Base-by-base conservation (phyloP, 768 basidiomycete species). In the Gloeophyllum trabeum region DNA sequence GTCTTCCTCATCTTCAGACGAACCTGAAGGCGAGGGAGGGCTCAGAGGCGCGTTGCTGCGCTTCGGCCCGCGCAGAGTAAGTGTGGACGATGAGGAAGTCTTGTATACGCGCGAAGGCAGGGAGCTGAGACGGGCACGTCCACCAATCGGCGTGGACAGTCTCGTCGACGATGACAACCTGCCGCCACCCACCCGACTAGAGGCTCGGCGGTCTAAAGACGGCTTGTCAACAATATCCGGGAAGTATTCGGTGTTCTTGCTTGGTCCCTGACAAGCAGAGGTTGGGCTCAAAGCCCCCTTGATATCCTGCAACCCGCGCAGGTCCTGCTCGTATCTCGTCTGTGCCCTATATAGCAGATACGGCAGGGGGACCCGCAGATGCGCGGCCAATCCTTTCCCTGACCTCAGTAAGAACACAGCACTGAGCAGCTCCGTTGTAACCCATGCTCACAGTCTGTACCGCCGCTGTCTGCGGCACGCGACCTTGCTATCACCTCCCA, bases 401-500 rank as follows among this genome's bases (percentile, higher is more conserved):
- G 56, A 34, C 23, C 19, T 10, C n/a, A n/a, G n/a, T n/a, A n/a
- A n/a, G n/a, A n/a, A n/a, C n/a, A n/a, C n/a, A n/a, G n/a, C n/a
- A n/a, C n/a, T n/a, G n/a, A n/a, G n/a, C n/a, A n/a, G n/a, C n/a
- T n/a, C n/a, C n/a, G n/a, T n/a, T n/a, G n/a, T n/a, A n/a, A n/a
- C n/a, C n/a, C n/a, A n/a, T n/a, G 69, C 81, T 63, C 53, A 88
- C 88, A 91, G 59, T 91, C 87, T 26, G 84, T 76, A 30, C 75
- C 82, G 14, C 75, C 73, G 41, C 76, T 79, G 47, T 87, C 83
- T 22, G 71, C 75, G 4, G 78, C 71, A 42, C 85, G 71, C 24
- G 84, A 85, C 51, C 76, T 71, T 41, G 86, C 80, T 47, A 91
- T 88, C 35, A 85, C 82, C 58, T 87, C 85, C 88, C 88, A 91